Base-by-base conservation (phyloP, 192 early-diverging fungal genomes). In the Linnemannia schmuckeri region DNA sequence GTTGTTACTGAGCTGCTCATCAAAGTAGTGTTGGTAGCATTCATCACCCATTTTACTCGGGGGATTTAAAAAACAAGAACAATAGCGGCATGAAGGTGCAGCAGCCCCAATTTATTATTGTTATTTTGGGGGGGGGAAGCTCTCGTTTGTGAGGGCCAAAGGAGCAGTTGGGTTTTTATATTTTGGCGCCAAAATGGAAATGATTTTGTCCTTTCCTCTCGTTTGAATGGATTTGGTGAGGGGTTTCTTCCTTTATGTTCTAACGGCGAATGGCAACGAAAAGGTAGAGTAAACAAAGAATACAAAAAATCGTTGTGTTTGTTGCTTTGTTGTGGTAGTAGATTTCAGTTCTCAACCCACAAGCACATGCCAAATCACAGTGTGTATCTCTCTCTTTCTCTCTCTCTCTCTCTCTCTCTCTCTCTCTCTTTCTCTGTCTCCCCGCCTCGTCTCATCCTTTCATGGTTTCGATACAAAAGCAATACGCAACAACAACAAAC, bases 121-220 rank as follows among this genome's bases (percentile, higher is more conserved):
- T 49, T 49, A 49, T 49, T 49, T 49, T 17, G 47, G 49, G 49
- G 49, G 20, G 49, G 20, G 5, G 18, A 52, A 52, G 17, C 49
- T 52, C 49, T 52, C 18, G 49, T 18, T 52, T 44, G 42, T 44
- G 42, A 44, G 10, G 5, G 20, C 49, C 5, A 52, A 17, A 52
- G 6, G 49, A 52, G 49, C 49, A 52, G 17, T 22, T 18, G 47
- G 47, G 18, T 17, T 4, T 17, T 17, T 17, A 2, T 66, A 66
- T 66, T 66, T 66, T 66, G 61, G 61, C 61, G 61, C 61, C 61
- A 66, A 66, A 66, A 66, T 66, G 61, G 61, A 66, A 33, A 33
- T 30, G 27, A 66, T 66, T 30, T 66, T 37, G 37, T 3, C 37
- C 37, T 37, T 37, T 66, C 61, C 61, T 66, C 30, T 35, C 61